Evolutionary conservation across 139 green algal species (phyloP).

Genomic region (Coelastrella sp.): DNA sequence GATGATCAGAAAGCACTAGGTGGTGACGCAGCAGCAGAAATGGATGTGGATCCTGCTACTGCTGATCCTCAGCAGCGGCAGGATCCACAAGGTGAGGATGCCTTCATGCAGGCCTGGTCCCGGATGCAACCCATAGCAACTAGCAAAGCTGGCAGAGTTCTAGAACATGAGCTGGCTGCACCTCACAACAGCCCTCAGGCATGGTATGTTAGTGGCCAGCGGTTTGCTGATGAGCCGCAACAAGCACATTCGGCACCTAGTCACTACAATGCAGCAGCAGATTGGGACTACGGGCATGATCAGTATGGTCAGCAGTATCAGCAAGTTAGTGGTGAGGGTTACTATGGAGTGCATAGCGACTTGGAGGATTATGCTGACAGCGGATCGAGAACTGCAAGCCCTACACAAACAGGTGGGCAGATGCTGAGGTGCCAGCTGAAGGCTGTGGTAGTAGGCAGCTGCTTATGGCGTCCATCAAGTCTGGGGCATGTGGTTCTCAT

Average conservation of each 20-base stretch:
- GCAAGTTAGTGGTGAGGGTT: not conserved
- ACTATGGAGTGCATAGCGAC: not conserved
- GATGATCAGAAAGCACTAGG: not conserved
- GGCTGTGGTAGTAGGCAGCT: too few species aligned
- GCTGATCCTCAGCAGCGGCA: not conserved
- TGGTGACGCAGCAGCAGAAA: not conserved
- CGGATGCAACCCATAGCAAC: not conserved
- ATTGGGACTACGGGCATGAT: not conserved
- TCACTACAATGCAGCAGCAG: not conserved
- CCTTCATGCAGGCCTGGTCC: conserved; percentile 5
- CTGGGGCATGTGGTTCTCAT: too few species aligned
- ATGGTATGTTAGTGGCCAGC: not conserved
- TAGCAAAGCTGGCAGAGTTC: not conserved
- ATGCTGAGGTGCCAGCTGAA: too few species aligned
- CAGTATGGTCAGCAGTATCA: not conserved
- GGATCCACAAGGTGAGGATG: not conserved
- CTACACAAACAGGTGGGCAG: not conserved
- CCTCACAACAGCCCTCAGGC: not conserved
- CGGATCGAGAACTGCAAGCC: conserved; percentile 16
- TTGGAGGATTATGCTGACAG: not conserved
- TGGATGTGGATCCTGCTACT: not conserved
- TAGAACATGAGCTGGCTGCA: not conserved
- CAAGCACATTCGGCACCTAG: conserved; percentile 7
- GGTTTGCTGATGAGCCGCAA: not conserved
- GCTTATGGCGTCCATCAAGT: not conserved